Conservation (phyloP, 2,329 filamentous ascomycete genomes). For the Sporothrix curviconia region DNA sequence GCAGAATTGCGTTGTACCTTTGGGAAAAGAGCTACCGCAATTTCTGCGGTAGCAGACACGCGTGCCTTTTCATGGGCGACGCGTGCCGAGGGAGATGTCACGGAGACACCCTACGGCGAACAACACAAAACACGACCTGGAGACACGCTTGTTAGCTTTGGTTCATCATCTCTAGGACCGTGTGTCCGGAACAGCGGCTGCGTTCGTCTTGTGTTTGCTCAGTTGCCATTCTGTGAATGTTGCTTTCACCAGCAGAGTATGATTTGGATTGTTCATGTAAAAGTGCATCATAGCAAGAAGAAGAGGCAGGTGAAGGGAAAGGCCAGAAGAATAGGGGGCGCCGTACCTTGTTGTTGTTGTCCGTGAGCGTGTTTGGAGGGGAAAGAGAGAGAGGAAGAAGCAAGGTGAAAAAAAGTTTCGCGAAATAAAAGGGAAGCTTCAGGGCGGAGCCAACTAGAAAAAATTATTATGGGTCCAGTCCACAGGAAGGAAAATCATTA, state of each 20-base stretch:
- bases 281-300: conserved; percentile 38
- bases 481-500: conserved; percentile 15
- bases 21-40: conserved; percentile 23
- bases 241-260: conserved; percentile 54
- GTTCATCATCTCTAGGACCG: too few relatives aligned
- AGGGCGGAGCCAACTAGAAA: conserved; percentile 8
- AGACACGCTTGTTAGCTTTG: too few relatives aligned
- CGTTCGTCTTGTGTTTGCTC: too few relatives aligned
- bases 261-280: conserved; percentile 57
- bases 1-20: conserved; percentile 39
- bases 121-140: background rate
- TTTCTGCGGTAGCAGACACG: background rate
- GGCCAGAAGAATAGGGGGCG: conserved; percentile 3
- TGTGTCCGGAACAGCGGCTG: too few relatives aligned
- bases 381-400: conserved; percentile 15
- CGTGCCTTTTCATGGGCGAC: background rate
- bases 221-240: conserved; percentile 8
- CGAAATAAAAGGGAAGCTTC: conserved; percentile 8
- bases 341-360: conserved; percentile 25
- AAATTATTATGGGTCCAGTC: too few relatives aligned
- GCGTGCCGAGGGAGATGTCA: background rate
- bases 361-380: background rate
- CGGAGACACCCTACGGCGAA: background rate
- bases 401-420: conserved; percentile 7
- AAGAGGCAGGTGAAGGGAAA: conserved; percentile 14